Evolutionary conservation across 768 basidiomycete species (phyloP), one percentile per base, ranked within the genome.

Genomic region (Dacryopinax primogenitus): DNA sequence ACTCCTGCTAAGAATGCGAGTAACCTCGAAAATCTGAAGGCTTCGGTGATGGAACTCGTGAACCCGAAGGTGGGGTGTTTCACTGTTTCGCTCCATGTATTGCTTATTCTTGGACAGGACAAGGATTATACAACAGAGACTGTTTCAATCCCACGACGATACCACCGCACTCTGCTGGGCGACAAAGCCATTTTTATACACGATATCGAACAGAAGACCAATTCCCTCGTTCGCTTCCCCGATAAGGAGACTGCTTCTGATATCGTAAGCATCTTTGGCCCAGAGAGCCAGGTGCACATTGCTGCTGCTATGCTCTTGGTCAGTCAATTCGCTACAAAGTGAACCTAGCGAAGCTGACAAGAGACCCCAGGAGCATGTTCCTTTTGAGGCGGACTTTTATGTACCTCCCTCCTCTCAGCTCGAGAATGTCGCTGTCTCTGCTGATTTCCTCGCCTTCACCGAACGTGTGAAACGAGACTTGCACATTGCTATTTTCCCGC

Each of bases 1-100:
- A 99, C 95, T 1, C 95, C 95, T 6, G 92, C 92, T 35, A 99
- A 99, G 82, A 99, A 99, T 72, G 89, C 91, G 26, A 86, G 87
- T 72, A 94, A 94, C 75, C 76, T 99, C 72, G 93, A 97, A 70
- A 90, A 94, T 73, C 78, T 99, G 70, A 97, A 94, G 78, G 87
- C 89, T 73, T 88, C 90, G 62, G 91, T 99, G 63, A 95, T 98
- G 94, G 94, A 97, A 76, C 80, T 96, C 71, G 94, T 99, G 34
- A 91, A 89, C 73, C 92, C 92, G 32, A 97, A 97, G 85, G 92
- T 91, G 66, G 64, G 81, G 26, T 65, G 51, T 12, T 33, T 16
- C 62, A 45, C 39, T 28, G 3, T 66, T 3, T 67, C 33, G 30
- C 65, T 11, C 28, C 21, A 2, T 58, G 28, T n/a, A 15, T 15